Percentiles rank a stretch among this genome's conserved stretches.
Evolutionary conservation across 257 asterid species (phyloP).

Genomic region (Solanum pennellii): DNA sequence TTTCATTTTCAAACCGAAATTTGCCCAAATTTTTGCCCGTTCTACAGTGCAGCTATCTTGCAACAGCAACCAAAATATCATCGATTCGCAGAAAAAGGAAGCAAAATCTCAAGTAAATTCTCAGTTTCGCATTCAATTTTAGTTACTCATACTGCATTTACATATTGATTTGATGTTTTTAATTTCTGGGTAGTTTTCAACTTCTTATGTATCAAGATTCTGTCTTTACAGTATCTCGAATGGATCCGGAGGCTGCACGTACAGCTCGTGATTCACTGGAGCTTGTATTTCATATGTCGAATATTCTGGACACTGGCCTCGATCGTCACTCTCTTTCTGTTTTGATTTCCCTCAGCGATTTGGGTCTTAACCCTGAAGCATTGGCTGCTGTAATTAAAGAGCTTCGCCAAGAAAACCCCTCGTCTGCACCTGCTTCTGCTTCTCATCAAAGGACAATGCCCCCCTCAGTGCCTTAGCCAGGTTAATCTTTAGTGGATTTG

Average conservation of each 20-base stretch:
- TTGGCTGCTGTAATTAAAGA: constrained; percentile 74
- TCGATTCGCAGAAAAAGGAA: background rate
- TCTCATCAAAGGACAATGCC: background rate
- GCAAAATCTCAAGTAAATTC: background rate
- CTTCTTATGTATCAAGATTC: background rate
- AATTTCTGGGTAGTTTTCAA: background rate
- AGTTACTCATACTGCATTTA: background rate
- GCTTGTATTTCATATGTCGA: constrained; percentile 65
- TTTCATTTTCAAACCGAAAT: background rate
- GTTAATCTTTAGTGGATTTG: background rate
- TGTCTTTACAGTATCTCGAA: background rate
- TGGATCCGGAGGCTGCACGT: constrained; percentile 75
- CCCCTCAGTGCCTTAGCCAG: background rate
- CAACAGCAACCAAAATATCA: background rate
- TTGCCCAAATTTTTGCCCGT: background rate
- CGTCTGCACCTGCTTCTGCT: constrained; percentile 4
- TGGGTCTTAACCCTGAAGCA: constrained; percentile 71
- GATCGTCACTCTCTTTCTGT: constrained; percentile 78
- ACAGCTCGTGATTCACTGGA: constrained; percentile 77
- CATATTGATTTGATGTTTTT: background rate
- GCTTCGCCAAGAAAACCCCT: constrained; percentile 34
- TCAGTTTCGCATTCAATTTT: background rate
- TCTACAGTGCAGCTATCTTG: background rate
- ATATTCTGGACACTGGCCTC: constrained; percentile 76
- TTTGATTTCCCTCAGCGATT: constrained; percentile 61